Evolutionary conservation across 1,284 basidiomycete genomes (phyloP).

Genomic region (Leccinum colubrinum): DNA sequence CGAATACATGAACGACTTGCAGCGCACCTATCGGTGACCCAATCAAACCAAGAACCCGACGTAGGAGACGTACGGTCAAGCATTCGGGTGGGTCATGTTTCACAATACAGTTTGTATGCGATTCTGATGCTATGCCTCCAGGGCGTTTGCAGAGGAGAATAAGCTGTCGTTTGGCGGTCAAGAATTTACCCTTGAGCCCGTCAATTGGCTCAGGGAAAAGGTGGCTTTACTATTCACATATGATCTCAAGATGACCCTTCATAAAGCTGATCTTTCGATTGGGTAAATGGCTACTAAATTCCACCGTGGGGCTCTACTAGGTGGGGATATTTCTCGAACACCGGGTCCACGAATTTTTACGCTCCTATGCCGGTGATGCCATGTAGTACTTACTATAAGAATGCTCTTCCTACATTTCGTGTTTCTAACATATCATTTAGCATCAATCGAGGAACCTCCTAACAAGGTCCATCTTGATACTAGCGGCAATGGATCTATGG

Average conservation of each 20-base stretch:
- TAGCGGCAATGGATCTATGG: conserved; percentile 16
- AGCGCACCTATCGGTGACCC: conserved; percentile 18
- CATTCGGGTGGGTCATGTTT: conserved; percentile 4
- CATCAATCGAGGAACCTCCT: conserved; percentile 16
- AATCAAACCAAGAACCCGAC: conserved; percentile 3
- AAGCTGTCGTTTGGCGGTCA: neutral
- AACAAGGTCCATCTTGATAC: conserved; percentile 16
- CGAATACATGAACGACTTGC: conserved; percentile 15
- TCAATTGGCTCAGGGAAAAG: conserved; percentile 14
- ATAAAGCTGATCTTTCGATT: neutral
- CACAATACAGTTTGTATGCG: neutral
- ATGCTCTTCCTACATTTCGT: neutral
- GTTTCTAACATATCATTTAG: conserved; percentile 6
- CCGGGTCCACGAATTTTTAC: neutral
- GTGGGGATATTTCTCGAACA: conserved; percentile 19
- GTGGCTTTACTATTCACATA: conserved; percentile 12
- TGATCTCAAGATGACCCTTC: conserved; percentile 8
- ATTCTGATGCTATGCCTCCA: neutral
- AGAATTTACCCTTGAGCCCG: neutral
- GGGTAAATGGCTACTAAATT: neutral
- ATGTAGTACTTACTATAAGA: neutral
- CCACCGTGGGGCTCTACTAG: neutral
- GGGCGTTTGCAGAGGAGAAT: conserved; percentile 8
- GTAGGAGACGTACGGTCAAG: conserved; percentile 10
- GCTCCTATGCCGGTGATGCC: conserved; percentile 12